Evolutionary conservation across 305 asterid species (phyloP), one percentile per base, ranked within the genome.

Genomic region (Withania somnifera): DNA sequence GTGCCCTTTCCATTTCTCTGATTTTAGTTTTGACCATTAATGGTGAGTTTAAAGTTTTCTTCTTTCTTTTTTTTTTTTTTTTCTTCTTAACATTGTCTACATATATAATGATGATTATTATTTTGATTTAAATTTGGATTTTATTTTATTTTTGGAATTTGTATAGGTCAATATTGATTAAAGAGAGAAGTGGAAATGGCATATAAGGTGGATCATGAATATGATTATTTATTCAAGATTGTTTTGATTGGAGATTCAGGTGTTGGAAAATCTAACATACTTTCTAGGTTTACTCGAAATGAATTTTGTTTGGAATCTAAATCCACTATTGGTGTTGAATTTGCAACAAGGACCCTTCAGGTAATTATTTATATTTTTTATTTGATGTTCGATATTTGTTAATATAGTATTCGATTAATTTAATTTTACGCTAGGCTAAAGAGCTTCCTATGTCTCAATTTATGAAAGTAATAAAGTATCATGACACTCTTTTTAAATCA

Each of bases 271-370:
- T 92, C 97, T 57, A 92, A 92, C 38, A 88, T 92, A 26, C 85
- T 92, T 82, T 92, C 97, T 0, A 87, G 94, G 78, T 92, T 92
- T 80, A 92, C 94, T 0, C 82, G 94, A 24, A 90, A 90, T 66
- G 97, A 92, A 81, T 92, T 92, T 68, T 89, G 92, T 56, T 77
- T 92, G 79, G 93, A 92, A 19, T 92, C 94, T 51, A 92, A 90
- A 84, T 92, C 97, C 42, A 92, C 97, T 78, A 89, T 92, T 9
- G 97, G 97, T 19, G 97, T 90, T n/a, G 94, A 92, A 84, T 92
- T 92, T 57, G 97, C 97, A 3, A 92, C 97, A 0, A 87, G 93
- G 64, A 92, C 94, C 83, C 92, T 90, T 32, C 97, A 89, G 93
- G 34, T 68, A 68, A 66, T 20, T 11, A 38, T 60, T 6, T 13